These are phyloP conservation scores for Magnusiomyces fungicola DNA, from an alignment of 1,139 yeast species.

Conservation along the genomic window DNA sequence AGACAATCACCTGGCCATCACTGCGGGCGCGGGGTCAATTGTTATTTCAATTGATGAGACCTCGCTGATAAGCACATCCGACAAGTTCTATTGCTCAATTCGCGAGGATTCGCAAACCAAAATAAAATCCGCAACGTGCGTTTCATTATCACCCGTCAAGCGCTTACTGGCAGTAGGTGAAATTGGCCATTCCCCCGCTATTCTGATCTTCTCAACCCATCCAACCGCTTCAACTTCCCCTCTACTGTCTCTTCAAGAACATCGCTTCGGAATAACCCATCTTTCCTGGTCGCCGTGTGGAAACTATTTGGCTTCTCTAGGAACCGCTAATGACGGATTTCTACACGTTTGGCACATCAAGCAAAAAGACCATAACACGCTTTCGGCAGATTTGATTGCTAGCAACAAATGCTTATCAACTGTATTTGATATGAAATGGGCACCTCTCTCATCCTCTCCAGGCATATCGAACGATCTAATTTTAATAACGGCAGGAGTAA, in stretches of 20 bases:
- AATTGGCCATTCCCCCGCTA: constrained; percentile 56
- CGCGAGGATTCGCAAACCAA: constrained; percentile 21
- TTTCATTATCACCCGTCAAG: constrained; percentile 49
- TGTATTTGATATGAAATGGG: constrained; percentile 51
- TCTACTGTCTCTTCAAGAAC: constrained; percentile 48
- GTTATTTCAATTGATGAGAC: constrained; percentile 31
- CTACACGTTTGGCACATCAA: constrained; percentile 50
- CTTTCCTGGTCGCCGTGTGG: constrained; percentile 56
- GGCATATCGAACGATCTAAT: constrained; percentile 8
- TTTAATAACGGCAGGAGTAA: constrained; percentile 48
- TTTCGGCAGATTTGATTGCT: constrained; percentile 30
- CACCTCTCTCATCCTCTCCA: constrained; percentile 30
- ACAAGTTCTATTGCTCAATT: constrained; percentile 18
- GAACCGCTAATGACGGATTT: constrained; percentile 58
- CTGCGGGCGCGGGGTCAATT: constrained; percentile 66
- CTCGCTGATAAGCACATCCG: neutral
- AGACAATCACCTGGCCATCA: constrained; percentile 45
- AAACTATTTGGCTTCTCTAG: constrained; percentile 48
- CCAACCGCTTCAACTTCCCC: constrained; percentile 41
- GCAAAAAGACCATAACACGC: constrained; percentile 19
- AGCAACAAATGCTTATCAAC: constrained; percentile 56
- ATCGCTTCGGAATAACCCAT: constrained; percentile 52
- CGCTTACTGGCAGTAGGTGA: constrained; percentile 58
- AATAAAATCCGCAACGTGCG: constrained; percentile 48
- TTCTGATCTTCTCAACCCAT: constrained; percentile 53